Percentiles rank a stretch among this genome's conserved stretches.
These are phyloP conservation scores for Mollisia scopiformis DNA, from an alignment of 2,329 filamentous ascomycete species.

Conservation along the genomic window DNA sequence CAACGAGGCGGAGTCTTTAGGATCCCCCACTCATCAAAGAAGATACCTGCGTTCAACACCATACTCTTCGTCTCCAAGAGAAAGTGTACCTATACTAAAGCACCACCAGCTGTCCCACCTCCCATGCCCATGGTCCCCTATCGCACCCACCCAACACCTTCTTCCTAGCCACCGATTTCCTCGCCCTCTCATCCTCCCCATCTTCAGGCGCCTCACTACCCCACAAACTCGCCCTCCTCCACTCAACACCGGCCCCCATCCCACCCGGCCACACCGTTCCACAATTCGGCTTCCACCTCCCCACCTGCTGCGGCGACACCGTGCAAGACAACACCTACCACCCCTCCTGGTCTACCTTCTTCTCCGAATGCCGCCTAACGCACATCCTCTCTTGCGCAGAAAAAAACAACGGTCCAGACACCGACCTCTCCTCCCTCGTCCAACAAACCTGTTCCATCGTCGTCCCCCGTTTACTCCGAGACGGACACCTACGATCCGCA, in stretches of 20 bases:
- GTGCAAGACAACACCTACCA: conserved; percentile 78
- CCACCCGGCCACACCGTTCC: conserved; percentile 60
- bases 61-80: too few species aligned
- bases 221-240: conserved; percentile 76
- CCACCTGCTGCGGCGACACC: conserved; percentile 87
- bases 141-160: conserved; percentile 35
- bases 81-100: too few species aligned
- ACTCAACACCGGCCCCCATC: conserved; percentile 72
- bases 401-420: conserved; percentile 65
- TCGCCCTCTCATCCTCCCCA: conserved; percentile 58
- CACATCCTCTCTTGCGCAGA: conserved; percentile 61
- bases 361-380: conserved; percentile 73
- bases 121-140: conserved; percentile 71
- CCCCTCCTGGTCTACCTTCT: conserved; percentile 83
- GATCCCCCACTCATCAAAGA: too few species aligned
- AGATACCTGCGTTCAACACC: too few species aligned
- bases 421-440: conserved; percentile 63
- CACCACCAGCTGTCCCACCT: conserved; percentile 69
- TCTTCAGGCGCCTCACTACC: conserved; percentile 63
- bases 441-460: conserved; percentile 65
- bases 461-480: conserved; percentile 76
- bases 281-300: conserved; percentile 81
- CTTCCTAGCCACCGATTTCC: conserved; percentile 78
- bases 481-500: conserved; percentile 60
- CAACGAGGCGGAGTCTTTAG: too few species aligned